Conservation (phyloP, 768 basidiomycete genomes). For the Suillus fuscotomentosus region DNA sequence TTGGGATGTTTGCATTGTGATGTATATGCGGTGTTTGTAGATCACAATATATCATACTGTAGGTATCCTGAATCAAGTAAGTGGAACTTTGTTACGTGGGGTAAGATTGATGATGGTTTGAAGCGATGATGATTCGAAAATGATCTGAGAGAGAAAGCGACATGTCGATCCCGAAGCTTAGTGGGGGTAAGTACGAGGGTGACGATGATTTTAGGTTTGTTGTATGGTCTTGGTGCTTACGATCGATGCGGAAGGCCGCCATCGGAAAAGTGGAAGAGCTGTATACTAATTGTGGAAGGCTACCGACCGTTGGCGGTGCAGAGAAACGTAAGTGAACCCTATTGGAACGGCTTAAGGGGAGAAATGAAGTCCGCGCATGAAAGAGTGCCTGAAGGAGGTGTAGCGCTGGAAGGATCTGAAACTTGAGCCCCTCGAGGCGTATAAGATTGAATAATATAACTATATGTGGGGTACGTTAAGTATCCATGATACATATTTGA, state of each 20-base stretch:
- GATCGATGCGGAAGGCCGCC: constrained; percentile 3
- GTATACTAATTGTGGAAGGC: not conserved
- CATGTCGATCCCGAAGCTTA: not conserved
- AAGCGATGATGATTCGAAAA: not conserved
- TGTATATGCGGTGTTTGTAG: not conserved
- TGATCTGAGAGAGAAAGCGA: too few relatives aligned
- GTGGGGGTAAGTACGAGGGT: not conserved
- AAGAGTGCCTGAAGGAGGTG: constrained; percentile 22
- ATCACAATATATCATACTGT: constrained; percentile 1
- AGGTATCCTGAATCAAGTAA: not conserved
- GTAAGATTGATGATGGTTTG: not conserved
- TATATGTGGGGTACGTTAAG: constrained; percentile 15
- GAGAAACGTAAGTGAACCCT: constrained; percentile 10
- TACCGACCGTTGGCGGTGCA: constrained; percentile 22
- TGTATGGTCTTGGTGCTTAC: not conserved
- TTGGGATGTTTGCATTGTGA: constrained; percentile 7
- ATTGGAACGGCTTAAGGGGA: constrained; percentile 19
- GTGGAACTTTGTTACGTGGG: constrained; percentile 4
- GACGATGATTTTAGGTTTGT: not conserved
- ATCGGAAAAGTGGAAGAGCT: not conserved
- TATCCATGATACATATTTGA: constrained; percentile 2
- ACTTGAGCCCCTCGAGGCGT: constrained; percentile 24
- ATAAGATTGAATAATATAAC: constrained; percentile 19
- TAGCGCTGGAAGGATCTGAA: constrained; percentile 28
- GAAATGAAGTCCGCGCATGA: constrained; percentile 22